These are phyloP conservation scores for Tolypocladium pustulatum DNA, from an alignment of 2,329 filamentous ascomycete species.

Conservation along the genomic window DNA sequence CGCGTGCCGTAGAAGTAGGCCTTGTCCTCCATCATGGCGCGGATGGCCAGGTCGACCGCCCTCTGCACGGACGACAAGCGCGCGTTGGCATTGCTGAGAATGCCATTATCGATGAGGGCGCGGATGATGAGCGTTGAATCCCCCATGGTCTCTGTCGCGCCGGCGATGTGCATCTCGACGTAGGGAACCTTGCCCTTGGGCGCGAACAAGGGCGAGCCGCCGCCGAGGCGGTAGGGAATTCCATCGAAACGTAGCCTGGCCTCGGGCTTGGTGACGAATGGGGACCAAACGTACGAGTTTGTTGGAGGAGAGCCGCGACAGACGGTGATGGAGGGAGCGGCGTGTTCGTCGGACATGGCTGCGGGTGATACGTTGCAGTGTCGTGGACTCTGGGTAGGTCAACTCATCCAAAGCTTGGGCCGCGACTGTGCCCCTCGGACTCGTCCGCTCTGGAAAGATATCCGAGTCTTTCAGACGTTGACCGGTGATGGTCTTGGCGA, in stretches of 20 bases:
- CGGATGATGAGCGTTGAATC: slow-evolving; percentile 48
- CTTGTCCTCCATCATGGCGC: slow-evolving; percentile 49
- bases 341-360: background rate
- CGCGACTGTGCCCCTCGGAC: background rate
- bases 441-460: background rate
- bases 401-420: background rate
- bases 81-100: slow-evolving; percentile 37
- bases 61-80: slow-evolving; percentile 24
- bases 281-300: slow-evolving; percentile 42
- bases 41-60: slow-evolving; percentile 39
- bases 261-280: slow-evolving; percentile 53
- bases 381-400: background rate
- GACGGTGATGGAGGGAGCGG: slow-evolving; percentile 16
- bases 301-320: slow-evolving; percentile 37
- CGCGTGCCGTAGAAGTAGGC: slow-evolving; percentile 40
- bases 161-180: slow-evolving; percentile 22
- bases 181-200: slow-evolving; percentile 54
- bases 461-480: background rate
- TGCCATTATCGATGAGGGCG: slow-evolving; percentile 25
- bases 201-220: slow-evolving; percentile 31
- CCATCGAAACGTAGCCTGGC: slow-evolving; percentile 44
- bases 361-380: background rate
- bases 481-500: background rate
- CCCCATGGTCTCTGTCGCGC: slow-evolving; percentile 19
- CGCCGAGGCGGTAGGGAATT: slow-evolving; percentile 32